phyloP scores from a whole-genome alignment of 2,329 filamentous ascomycete species.

The Fusarium heterosporum region DNA sequence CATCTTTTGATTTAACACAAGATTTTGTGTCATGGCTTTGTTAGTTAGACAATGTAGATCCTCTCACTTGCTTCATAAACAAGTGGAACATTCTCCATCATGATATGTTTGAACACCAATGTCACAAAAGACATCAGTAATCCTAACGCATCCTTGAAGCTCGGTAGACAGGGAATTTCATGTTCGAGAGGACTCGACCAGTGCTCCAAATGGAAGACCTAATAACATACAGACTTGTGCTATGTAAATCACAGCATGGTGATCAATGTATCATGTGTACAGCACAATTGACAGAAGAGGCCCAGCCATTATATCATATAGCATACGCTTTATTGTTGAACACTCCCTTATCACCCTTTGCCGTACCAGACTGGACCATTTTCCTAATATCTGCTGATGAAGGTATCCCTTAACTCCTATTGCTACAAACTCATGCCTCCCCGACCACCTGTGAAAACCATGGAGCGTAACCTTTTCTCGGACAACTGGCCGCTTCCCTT shows the following conservation, averaged over 20 bases:
- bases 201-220: background rate
- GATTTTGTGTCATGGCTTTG: background rate
- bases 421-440: background rate
- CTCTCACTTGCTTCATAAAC: conserved; percentile 21
- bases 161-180: no score
- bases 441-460: background rate
- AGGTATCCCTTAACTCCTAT: conserved; percentile 18
- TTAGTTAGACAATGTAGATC: conserved; percentile 25
- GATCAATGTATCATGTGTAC: background rate
- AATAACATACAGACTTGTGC: background rate
- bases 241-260: background rate
- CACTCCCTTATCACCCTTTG: background rate
- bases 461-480: background rate
- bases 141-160: no score
- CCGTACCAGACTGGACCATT: background rate
- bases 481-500: background rate
- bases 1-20: background rate
- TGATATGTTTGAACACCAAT: background rate
- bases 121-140: no score
- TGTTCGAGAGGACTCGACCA: no score
- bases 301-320: background rate
- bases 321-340: background rate
- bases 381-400: conserved; percentile 11
- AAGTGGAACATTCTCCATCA: conserved; percentile 1
- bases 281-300: background rate